Base-by-base conservation (phyloP, 257 asterid genomes). In the Solanum medicagineum region DNA sequence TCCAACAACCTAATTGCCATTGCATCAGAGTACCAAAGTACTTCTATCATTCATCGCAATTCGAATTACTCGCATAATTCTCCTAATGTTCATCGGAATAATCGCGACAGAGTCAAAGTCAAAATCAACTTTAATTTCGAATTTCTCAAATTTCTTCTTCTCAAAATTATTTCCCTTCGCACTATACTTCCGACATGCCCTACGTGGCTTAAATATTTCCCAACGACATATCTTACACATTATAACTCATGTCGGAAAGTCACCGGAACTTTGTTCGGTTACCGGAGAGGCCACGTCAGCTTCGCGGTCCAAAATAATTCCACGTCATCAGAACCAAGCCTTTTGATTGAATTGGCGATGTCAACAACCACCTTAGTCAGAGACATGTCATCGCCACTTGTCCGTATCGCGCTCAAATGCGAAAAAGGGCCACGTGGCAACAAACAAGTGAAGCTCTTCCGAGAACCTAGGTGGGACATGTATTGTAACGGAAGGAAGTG, bases 351-450 rank as follows among this genome's bases (percentile, higher is more conserved):
- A 81, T 91, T 96, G 0, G 93, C 96, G 3, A 89, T 94, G 5
- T 90, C 99, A 3, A 96, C 99, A 5, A 87, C 98, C 7, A 68
- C 92, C 9, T 81, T 96, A 10, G 99, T 94, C 80, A 92, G 90
- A 70, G 99, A 96, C 82, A 96, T 96, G 98, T 93, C 99, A 0
- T 93, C 98, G 1, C 95, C 97, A 54, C 57, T 94, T 2, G 98
- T 94, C 3, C 82, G 99, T 40, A 96, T 96, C 22, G 98, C 98
- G 0, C 79, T 96, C 15, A 98, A 96, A 88, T 94, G 97, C 84
- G 97, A 93, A 85, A 95, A 93, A 84, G 36, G 24, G 32, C 49
- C 81, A 20, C 91, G 73, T 29, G 87, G 92, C 10, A 88, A 88
- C 40, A 74, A 87, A 57, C 84, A 86, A 45, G 81, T 24, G 86